Base-by-base conservation (phyloP, 768 basidiomycete species). In the Russula sp. region DNA sequence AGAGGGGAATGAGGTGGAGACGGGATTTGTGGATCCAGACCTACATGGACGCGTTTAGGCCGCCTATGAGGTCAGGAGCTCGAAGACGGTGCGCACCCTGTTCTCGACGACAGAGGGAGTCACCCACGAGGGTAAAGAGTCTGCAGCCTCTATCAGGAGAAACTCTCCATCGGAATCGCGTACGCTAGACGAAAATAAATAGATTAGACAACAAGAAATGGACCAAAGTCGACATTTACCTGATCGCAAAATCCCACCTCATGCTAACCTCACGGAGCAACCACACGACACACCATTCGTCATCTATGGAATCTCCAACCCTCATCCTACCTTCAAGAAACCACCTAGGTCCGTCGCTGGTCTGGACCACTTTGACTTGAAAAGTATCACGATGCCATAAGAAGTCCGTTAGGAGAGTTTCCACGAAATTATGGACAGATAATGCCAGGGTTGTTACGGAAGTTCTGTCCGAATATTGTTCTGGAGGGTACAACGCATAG, bases 231-330 rank as follows among this genome's bases (percentile, higher is more conserved):
- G 34, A 11, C 71, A 81, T 62, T 62, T 67, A 94, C 94, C 88
- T 87, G 60, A 93, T 83, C 10, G 82, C 84, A 42, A 94, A 73
- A 67, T 94, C 88, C 88, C 89, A 95, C 65, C 83, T 84, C 45
- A 79, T 75, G 64, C 86, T 88, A 61, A 96, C 78, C 73, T 91
- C 82, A 68, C 79, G 82, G 62, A 98, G 76, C 52, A 98, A 77
- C 91, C 92, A 98, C 18, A 98, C 94, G 14, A 83, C 80, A 72
- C 87, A 88, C 97, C 97, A 99, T 75, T 99, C 97, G 70, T 99
- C 97, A 73, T 99, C 95, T n/a, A 98, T 82, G 57, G 86, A 90
- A 75, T 99, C 97, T 3, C 97, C 96, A 27, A 98, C 90, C 50
- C 94, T 79, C 87, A 95, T 91, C 50, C 79, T 77, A 9, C 95